phyloP scores from a whole-genome alignment of 1,284 basidiomycete species.

The Microstroma glucosiphilum region DNA sequence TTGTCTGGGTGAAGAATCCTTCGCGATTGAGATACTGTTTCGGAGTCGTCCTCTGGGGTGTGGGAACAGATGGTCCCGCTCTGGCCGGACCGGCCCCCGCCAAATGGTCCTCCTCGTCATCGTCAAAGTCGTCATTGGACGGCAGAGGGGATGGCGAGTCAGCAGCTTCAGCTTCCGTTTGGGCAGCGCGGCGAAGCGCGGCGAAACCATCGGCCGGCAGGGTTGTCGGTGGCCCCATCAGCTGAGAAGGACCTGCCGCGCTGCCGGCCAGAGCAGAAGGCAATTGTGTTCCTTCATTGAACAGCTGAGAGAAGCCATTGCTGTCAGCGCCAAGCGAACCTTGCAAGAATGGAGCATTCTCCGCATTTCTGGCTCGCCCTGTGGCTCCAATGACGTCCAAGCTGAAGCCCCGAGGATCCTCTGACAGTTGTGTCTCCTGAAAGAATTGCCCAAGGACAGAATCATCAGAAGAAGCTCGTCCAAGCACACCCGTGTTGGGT shows the following conservation, averaged over 20 bases:
- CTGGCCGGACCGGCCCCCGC: not conserved
- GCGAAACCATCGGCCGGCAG: slow-evolving; percentile 37
- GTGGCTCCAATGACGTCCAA: slow-evolving; percentile 30
- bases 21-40: slow-evolving; percentile 40
- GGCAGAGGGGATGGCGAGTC: slow-evolving; percentile 22
- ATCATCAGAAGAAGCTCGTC: slow-evolving; percentile 17
- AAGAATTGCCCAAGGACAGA: slow-evolving; percentile 45
- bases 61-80: too few relatives aligned
- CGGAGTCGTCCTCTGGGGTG: slow-evolving; percentile 9
- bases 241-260: not conserved
- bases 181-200: slow-evolving; percentile 34
- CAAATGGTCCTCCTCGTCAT: not conserved
- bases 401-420: slow-evolving; percentile 28
- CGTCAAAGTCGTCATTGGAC: slow-evolving; percentile 9
- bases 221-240: slow-evolving; percentile 36
- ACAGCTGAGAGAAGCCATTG: slow-evolving; percentile 34
- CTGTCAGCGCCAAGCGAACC: slow-evolving; percentile 23
- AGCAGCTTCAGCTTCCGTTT: slow-evolving; percentile 25
- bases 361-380: slow-evolving; percentile 2
- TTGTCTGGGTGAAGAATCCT: slow-evolving; percentile 47
- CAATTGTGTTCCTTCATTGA: slow-evolving; percentile 14
- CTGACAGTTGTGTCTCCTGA: slow-evolving; percentile 31
- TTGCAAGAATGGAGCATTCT: slow-evolving; percentile 2
- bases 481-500: too few relatives aligned
- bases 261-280: not conserved